Conservation (phyloP, 2,329 filamentous ascomycete species). For the Cercospora sp. region DNA sequence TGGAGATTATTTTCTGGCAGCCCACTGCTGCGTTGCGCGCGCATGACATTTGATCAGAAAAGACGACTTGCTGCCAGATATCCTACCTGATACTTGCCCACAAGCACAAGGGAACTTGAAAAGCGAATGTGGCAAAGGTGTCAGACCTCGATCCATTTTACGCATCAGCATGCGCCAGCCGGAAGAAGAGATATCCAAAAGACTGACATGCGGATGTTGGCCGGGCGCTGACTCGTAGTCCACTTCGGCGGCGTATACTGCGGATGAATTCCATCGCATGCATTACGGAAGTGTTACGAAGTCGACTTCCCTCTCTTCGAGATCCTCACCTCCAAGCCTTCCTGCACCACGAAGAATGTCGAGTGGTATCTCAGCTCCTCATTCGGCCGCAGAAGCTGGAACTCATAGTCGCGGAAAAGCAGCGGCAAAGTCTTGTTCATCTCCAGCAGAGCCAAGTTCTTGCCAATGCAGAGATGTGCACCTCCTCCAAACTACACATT, state of each 20-base stretch:
- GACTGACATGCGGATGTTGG: background rate
- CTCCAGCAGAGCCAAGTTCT: slow-evolving; percentile 34
- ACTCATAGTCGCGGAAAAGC: slow-evolving; percentile 56
- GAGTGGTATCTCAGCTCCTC: slow-evolving; percentile 55
- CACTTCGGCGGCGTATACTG: background rate
- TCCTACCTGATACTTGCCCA: background rate
- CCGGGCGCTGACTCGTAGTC: background rate
- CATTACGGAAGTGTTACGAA: background rate
- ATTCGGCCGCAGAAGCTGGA: slow-evolving; percentile 55
- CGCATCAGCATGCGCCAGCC: background rate
- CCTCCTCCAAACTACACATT: slow-evolving; percentile 29
- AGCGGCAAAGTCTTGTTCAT: slow-evolving; percentile 36
- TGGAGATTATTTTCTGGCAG: background rate
- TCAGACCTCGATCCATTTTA: background rate
- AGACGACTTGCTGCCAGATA: background rate
- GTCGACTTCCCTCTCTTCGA: slow-evolving; percentile 37
- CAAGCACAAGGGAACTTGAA: background rate
- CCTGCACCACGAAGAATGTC: slow-evolving; percentile 62
- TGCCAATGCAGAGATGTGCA: slow-evolving; percentile 32
- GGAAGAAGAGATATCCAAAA: background rate
- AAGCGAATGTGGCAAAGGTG: background rate
- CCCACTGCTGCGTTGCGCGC: background rate
- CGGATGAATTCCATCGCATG: background rate
- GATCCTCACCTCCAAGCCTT: slow-evolving; percentile 55
- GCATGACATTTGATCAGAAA: background rate